Evolutionary conservation across 495 filamentous ascomycete genomes (phyloP).

Genomic region (Penicillium malachiteum): DNA sequence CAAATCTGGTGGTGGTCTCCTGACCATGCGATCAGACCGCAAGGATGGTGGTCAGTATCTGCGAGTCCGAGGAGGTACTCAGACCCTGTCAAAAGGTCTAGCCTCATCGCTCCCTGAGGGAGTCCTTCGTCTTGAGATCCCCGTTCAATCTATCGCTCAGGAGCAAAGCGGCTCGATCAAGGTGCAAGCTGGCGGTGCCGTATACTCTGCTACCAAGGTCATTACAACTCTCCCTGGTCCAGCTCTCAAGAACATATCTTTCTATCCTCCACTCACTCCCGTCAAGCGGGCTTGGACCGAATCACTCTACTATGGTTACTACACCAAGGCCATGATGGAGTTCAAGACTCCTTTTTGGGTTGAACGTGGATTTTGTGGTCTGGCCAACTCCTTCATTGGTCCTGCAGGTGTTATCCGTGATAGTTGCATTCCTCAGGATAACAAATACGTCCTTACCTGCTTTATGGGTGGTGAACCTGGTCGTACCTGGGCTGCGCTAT

Average conservation of each 20-base stretch:
- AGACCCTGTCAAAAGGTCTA: constrained; percentile 31
- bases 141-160: constrained; percentile 17
- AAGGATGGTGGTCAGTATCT: constrained; percentile 47
- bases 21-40: constrained; percentile 41
- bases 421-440: constrained; percentile 30
- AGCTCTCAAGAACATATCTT: constrained; percentile 32
- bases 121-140: constrained; percentile 1
- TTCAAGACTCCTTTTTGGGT: constrained; percentile 46
- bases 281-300: constrained; percentile 15
- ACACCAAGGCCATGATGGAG: constrained; percentile 35
- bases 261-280: constrained; percentile 27
- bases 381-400: constrained; percentile 31
- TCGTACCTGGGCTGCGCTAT: constrained; percentile 26
- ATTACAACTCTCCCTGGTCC: constrained; percentile 38
- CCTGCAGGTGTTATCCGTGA: constrained; percentile 42
- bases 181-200: background rate
- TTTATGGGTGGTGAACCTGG: constrained; percentile 39
- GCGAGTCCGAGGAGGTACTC: constrained; percentile 17
- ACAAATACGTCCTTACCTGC: constrained; percentile 40
- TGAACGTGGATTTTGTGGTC: constrained; percentile 30
- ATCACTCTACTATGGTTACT: constrained; percentile 30
- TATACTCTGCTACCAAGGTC: constrained; percentile 27
- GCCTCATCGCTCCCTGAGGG: constrained; percentile 8
- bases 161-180: background rate
- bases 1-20: constrained; percentile 39